A percentile compares a stretch with the other conserved stretches of the same genome.
Conservation (phyloP, 345 rosid species). For the Turritis glabra region DNA sequence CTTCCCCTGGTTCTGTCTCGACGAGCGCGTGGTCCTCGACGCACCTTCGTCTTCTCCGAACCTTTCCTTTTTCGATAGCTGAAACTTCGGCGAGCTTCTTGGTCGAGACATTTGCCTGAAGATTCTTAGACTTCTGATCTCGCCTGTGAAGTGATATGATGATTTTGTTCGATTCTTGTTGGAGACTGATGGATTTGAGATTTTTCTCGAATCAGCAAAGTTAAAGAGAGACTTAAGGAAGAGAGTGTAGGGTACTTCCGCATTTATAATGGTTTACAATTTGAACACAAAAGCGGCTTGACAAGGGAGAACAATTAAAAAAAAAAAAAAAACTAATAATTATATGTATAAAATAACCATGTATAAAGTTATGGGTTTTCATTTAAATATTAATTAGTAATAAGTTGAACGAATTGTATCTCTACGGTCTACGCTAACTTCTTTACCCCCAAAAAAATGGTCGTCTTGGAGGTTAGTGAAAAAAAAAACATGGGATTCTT, state of each 20-base stretch:
- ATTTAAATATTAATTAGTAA: too few relatives aligned
- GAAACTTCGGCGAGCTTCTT: constrained; percentile 33
- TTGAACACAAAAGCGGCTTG: constrained; percentile 1
- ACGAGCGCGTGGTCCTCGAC: too few relatives aligned
- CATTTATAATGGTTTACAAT: constrained; percentile 22
- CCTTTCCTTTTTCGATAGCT: constrained; percentile 45
- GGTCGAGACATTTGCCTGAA: constrained; percentile 14
- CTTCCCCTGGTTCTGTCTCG: constrained; percentile 40
- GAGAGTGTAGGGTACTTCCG: constrained; percentile 14
- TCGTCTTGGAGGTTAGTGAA: too few relatives aligned
- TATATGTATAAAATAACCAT: too few relatives aligned
- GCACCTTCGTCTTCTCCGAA: constrained; percentile 23
- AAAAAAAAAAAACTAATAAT: too few relatives aligned
- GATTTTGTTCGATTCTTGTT: neutral
- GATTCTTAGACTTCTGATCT: neutral
- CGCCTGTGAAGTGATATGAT: neutral
- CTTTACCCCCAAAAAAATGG: too few relatives aligned
- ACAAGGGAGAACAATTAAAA: neutral
- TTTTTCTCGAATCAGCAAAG: neutral
- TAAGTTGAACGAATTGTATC: too few relatives aligned
- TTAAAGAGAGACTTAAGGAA: neutral
- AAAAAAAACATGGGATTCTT: too few relatives aligned
- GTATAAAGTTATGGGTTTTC: too few relatives aligned
- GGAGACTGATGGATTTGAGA: neutral
- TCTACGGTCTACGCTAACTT: too few relatives aligned